Evolutionary conservation across 176 grass and related monocot genomes (phyloP).

Genomic region (Puccinellia tenuiflora): DNA sequence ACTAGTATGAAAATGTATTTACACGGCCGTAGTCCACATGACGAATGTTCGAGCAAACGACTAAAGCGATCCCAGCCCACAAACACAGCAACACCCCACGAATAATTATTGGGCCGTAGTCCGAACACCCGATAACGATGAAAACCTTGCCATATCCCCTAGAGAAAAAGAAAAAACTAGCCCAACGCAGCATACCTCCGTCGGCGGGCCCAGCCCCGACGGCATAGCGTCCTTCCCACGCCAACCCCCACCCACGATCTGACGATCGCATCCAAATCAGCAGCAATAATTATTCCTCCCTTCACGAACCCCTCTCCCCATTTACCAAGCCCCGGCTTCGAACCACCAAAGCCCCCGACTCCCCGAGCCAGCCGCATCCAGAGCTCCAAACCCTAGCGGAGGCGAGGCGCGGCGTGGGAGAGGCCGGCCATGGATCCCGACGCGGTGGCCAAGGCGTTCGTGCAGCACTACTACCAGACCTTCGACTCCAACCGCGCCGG

Average conservation of each 20-base stretch:
- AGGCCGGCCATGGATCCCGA: conserved; percentile 57
- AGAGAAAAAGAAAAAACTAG: not conserved
- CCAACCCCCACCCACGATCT: not conserved
- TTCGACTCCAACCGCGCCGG: conserved; percentile 70
- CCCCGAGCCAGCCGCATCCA: not conserved
- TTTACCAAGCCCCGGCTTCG: not conserved
- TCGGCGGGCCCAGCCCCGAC: not conserved
- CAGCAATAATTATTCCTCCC: not conserved
- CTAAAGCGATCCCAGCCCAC: too few relatives aligned
- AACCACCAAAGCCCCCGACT: not conserved
- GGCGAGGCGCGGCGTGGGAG: not conserved
- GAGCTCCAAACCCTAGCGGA: conserved; percentile 40
- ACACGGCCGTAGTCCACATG: too few relatives aligned
- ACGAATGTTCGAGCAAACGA: too few relatives aligned
- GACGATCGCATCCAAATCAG: not conserved
- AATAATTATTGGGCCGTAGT: not conserved
- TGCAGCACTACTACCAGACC: conserved; percentile 77
- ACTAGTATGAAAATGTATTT: too few relatives aligned
- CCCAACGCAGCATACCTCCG: not conserved
- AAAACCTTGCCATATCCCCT: not conserved
- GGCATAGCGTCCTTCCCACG: conserved; percentile 18
- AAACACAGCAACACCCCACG: too few relatives aligned
- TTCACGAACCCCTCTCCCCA: not conserved
- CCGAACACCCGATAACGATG: not conserved
- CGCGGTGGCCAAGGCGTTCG: conserved; percentile 75